Conservation (phyloP, 2,329 filamentous ascomycete species). For the Colletotrichum phormii region DNA sequence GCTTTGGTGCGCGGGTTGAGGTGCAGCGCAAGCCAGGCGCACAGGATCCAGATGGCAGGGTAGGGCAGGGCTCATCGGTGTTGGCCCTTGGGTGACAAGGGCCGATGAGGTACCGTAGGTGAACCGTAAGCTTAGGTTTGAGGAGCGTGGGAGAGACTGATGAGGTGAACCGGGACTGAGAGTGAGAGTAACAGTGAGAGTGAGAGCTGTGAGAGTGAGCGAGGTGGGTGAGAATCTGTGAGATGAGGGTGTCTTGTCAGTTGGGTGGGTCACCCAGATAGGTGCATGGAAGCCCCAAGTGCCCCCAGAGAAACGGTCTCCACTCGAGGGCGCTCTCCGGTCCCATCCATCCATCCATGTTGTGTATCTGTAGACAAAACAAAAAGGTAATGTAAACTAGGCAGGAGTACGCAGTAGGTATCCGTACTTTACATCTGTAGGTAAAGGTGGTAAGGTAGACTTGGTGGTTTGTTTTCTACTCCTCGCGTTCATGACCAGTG, state of each 20-base stretch:
- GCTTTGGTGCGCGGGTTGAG: slow-evolving; percentile 10
- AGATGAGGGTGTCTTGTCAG: slow-evolving; percentile 8
- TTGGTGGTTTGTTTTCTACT: too few species aligned
- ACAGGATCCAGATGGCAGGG: background rate
- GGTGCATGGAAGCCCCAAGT: slow-evolving; percentile 1
- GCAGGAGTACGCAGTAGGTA: too few species aligned
- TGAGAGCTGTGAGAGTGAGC: background rate
- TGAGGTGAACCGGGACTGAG: background rate
- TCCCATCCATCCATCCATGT: background rate
- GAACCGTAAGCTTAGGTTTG: too few species aligned
- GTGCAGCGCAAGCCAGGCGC: slow-evolving; percentile 2
- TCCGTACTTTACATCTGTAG: too few species aligned
- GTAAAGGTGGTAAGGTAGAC: background rate
- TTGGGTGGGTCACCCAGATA: slow-evolving; percentile 19
- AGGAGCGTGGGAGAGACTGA: background rate
- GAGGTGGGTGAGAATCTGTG: background rate
- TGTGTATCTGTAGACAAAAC: too few species aligned
- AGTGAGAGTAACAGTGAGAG: background rate
- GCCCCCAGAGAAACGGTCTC: background rate
- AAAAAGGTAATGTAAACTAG: too few species aligned
- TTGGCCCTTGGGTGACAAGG: background rate
- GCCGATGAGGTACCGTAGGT: background rate
- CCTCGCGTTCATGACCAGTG: too few species aligned
- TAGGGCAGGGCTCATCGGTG: slow-evolving; percentile 29
- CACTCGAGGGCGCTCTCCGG: slow-evolving; percentile 8